Evolutionary conservation across 495 filamentous ascomycete genomes (phyloP).

Genomic region (Aspergillus mulundensis): DNA sequence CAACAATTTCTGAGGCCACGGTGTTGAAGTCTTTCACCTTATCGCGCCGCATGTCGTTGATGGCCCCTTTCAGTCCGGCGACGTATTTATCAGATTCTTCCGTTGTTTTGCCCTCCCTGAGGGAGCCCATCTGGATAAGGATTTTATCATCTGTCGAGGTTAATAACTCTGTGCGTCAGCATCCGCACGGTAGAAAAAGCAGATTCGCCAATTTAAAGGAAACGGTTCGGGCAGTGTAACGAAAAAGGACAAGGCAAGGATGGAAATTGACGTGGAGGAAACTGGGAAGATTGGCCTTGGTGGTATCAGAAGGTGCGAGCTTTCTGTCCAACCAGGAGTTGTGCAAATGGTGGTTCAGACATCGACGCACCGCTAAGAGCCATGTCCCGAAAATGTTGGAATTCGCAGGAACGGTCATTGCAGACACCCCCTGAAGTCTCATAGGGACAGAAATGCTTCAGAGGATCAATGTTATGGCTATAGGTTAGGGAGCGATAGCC

Average conservation of each 20-base stretch:
- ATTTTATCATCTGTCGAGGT: conserved; percentile 74
- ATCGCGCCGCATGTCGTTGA: conserved; percentile 68
- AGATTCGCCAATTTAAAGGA: background rate
- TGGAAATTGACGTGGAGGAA: background rate
- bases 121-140: conserved; percentile 73
- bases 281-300: conserved; percentile 7
- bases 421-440: conserved; percentile 73
- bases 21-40: conserved; percentile 75
- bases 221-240: background rate
- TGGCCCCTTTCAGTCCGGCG: conserved; percentile 67
- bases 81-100: conserved; percentile 71
- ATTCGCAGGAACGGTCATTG: conserved; percentile 63
- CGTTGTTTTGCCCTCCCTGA: conserved; percentile 63
- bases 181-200: conserved; percentile 32
- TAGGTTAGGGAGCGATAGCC: conserved; percentile 89
- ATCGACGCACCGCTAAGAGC: conserved; percentile 73
- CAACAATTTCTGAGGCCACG: conserved; percentile 76
- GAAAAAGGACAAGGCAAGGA: background rate
- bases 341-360: conserved; percentile 32
- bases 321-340: conserved; percentile 16
- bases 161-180: conserved; percentile 59
- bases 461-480: conserved; percentile 78
- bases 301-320: conserved; percentile 14
- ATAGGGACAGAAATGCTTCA: conserved; percentile 66
- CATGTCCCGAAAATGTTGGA: conserved; percentile 80